Conservation (phyloP, 2,329 filamentous ascomycete genomes). For the Dactylellina sp. region DNA sequence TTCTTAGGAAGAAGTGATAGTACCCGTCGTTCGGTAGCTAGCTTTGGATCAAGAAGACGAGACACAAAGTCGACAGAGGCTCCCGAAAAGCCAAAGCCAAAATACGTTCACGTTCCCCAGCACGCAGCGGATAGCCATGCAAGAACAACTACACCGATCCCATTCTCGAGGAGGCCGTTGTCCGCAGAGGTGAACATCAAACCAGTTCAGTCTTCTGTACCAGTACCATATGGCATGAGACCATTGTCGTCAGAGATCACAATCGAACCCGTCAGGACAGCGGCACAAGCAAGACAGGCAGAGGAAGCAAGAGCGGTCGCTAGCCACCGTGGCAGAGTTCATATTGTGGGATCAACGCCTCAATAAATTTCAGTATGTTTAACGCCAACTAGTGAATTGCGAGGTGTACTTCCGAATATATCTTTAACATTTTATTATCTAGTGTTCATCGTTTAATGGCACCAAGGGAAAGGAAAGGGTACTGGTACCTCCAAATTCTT, state of each 20-base stretch:
- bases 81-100: conserved; percentile 28
- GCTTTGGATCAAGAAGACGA: conserved; percentile 22
- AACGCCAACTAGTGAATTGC: no score
- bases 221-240: conserved; percentile 18
- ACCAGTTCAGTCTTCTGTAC: conserved; percentile 14
- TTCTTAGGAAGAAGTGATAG: conserved; percentile 23
- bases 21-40: conserved; percentile 25
- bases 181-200: conserved; percentile 24
- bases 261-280: conserved; percentile 27
- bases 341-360: conserved; percentile 33
- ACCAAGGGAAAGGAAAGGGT: no score
- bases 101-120: conserved; percentile 44
- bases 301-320: conserved; percentile 15
- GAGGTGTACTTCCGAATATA: no score
- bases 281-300: conserved; percentile 19
- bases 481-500: no score
- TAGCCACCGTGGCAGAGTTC: conserved; percentile 39
- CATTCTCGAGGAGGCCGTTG: conserved; percentile 36
- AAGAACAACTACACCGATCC: conserved; percentile 41
- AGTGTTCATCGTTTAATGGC: no score
- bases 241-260: conserved; percentile 41
- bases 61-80: conserved; percentile 4
- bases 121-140: conserved; percentile 46
- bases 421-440: no score
- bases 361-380: neutral